Conservation (phyloP, 129 eudicot genomes). For the Gnaphalium uliginosum region DNA sequence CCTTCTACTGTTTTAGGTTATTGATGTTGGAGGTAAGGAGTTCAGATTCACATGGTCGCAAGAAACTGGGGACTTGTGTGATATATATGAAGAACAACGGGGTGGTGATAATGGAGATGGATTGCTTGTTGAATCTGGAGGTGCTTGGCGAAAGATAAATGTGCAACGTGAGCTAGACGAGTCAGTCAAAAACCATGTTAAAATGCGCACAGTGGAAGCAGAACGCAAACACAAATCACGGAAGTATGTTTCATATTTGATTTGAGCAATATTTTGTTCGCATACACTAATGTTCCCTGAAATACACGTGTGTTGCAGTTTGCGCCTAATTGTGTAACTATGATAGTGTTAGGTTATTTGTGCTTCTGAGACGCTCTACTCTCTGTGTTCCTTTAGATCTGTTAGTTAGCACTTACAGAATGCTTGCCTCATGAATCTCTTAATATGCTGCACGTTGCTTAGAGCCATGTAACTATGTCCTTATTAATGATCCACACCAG, state of each 20-base stretch:
- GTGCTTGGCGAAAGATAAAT: conserved; percentile 84
- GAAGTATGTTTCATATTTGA: conserved; percentile 54
- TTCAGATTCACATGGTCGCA: conserved; percentile 86
- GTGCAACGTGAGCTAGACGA: conserved; percentile 86
- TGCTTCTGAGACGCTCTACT: not conserved
- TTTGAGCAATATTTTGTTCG: conserved; percentile 15
- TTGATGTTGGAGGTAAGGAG: conserved; percentile 87
- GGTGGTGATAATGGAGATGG: conserved; percentile 87
- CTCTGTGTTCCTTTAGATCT: not conserved
- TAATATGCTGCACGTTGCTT: conserved; percentile 12
- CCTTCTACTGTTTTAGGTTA: conserved; percentile 50
- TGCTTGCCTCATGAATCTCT: conserved; percentile 2
- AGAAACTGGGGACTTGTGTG: conserved; percentile 80
- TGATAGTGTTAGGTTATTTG: conserved; percentile 5
- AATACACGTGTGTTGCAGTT: conserved; percentile 11
- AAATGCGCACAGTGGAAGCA: conserved; percentile 87
- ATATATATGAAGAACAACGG: conserved; percentile 80
- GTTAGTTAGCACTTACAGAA: conserved; percentile 14
- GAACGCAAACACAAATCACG: conserved; percentile 75
- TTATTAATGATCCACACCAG: not conserved
- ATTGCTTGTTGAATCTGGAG: conserved; percentile 85
- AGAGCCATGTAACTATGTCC: not conserved
- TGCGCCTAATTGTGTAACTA: conserved; percentile 6
- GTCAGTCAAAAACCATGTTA: conserved; percentile 75
- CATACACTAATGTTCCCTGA: conserved; percentile 14